A percentile compares a stretch with the other conserved stretches of the same genome.
These are phyloP conservation scores for Westerdykella ornata DNA, from an alignment of 2,329 filamentous ascomycete species.

Conservation along the genomic window DNA sequence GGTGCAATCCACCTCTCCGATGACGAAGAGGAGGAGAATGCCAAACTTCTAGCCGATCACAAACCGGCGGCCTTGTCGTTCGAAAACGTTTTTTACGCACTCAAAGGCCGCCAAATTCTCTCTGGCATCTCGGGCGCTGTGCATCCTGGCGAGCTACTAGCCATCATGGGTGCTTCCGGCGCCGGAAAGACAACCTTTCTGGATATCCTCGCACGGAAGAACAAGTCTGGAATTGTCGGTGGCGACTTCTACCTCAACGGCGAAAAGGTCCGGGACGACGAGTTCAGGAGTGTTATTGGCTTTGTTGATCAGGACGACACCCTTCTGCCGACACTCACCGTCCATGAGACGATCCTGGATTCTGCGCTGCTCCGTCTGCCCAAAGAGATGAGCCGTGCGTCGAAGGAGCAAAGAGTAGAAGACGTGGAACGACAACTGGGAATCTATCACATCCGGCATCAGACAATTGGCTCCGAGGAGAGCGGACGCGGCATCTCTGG, in stretches of 20 bases:
- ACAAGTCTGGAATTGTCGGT: conserved; percentile 73
- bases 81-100: conserved; percentile 74
- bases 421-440: conserved; percentile 96
- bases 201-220: conserved; percentile 92
- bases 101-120: conserved; percentile 85
- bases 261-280: conserved; percentile 73
- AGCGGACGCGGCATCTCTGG: conserved; percentile 93
- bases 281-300: conserved; percentile 87
- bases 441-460: conserved; percentile 88
- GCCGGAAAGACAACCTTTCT: conserved; percentile 97
- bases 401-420: conserved; percentile 85
- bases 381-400: conserved; percentile 74
- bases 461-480: conserved; percentile 92
- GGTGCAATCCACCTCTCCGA: conserved; percentile 72
- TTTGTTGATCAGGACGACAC: conserved; percentile 99
- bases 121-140: conserved; percentile 74
- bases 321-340: conserved; percentile 89
- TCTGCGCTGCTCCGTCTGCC: conserved; percentile 90
- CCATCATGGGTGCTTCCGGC: conserved; percentile 96
- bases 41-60: conserved; percentile 83
- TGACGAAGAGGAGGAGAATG: conserved; percentile 76
- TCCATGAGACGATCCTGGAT: conserved; percentile 94
- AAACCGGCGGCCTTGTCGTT: conserved; percentile 86
- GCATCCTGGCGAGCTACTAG: conserved; percentile 90
- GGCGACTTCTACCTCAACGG: conserved; percentile 93